Evolutionary conservation across 2,329 filamentous ascomycete genomes (phyloP).

Genomic region (Aspergillus sp.): DNA sequence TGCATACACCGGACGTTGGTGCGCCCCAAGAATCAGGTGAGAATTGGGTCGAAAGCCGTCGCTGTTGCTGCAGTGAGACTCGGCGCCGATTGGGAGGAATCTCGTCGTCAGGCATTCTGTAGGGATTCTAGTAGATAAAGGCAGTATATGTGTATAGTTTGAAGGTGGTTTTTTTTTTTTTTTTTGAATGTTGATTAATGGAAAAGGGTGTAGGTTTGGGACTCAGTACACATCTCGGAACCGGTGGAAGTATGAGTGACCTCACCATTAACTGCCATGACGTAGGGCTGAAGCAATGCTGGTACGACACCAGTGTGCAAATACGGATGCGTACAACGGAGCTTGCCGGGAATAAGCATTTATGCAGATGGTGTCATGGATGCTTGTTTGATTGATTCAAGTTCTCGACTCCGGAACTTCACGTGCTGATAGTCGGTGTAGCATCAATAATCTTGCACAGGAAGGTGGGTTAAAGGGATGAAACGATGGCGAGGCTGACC

Average conservation of each 20-base stretch:
- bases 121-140: background rate
- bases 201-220: background rate
- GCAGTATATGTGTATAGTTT: background rate
- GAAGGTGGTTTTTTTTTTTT: background rate
- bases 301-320: background rate
- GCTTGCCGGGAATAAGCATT: background rate
- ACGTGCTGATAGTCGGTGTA: too few species aligned
- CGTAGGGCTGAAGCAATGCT: constrained; percentile 5
- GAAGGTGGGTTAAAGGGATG: background rate
- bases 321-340: background rate
- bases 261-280: constrained; percentile 4
- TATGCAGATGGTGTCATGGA: background rate
- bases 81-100: constrained; percentile 31
- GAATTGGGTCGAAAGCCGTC: constrained; percentile 36
- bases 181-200: background rate
- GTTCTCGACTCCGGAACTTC: background rate
- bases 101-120: constrained; percentile 7
- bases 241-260: constrained; percentile 10
- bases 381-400: background rate
- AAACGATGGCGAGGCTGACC: background rate
- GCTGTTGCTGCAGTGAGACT: constrained; percentile 39
- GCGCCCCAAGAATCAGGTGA: constrained; percentile 41
- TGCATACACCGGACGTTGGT: constrained; percentile 44
- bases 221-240: background rate
- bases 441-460: too few species aligned